Base-by-base conservation (phyloP, 75 land plant species). In the Sequoia sempervirens region DNA sequence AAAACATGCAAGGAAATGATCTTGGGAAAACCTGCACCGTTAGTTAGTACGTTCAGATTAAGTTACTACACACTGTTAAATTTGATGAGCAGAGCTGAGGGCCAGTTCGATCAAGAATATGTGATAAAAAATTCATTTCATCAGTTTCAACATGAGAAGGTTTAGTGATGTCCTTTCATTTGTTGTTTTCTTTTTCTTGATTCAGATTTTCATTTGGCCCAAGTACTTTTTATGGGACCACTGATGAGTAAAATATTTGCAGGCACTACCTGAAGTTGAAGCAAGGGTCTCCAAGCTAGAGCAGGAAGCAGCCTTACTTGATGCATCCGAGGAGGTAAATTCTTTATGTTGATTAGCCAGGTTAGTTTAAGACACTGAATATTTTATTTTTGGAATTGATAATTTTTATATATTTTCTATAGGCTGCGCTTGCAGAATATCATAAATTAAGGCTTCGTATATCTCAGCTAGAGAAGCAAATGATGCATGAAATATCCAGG, bases 101-200 rank as follows among this genome's bases (percentile, higher is more conserved):
- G 93, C 30, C 93, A 92, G 56, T 92, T 92, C 80, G 86, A 91
- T 81, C 87, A 88, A 12, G 93, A 92, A 73, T 81, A 92, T 85
- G 92, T 90, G 52, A 92, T 92, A 58, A 88, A 83, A 81, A 84
- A 92, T 82, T 92, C 93, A 38, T 92, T 92, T 53, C 93, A 92
- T 83, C 92, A 92, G 76, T 92, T 92, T 82, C 93, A 92, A 88
- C 91, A 94, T 84, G 95, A 96, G 66, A 96, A 96, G 98, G 98
- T 94, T n/a, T 80, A 50, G 14, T 9, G 45, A 13, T 12, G 84
- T 69, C 64, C 11, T 78, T 46, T 32, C 36, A 37, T 61, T 61
- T 61, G 26, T 68, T 81, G 34, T 68, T 5, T 34, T 46, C 45
- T 13, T 88, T 9, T 76, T 76, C 12, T 36, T 75, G 26, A 23